Conservation (phyloP, 306 rosid species). For the Crataegus laevigata region DNA sequence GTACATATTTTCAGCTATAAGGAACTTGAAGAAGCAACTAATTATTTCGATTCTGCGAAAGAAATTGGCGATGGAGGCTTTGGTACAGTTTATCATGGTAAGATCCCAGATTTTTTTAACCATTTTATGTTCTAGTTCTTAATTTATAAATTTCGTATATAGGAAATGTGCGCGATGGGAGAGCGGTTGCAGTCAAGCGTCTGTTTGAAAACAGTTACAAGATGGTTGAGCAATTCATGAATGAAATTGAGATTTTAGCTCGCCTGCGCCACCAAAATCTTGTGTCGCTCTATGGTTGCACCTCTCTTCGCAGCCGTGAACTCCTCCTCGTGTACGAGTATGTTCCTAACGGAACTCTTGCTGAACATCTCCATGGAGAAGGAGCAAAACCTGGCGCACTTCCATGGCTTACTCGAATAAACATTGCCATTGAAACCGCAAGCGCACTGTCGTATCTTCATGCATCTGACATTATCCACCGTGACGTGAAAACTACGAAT, state of each 20-base stretch:
- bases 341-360: slow-evolving; percentile 72
- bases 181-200: slow-evolving; percentile 76
- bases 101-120: neutral
- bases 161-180: slow-evolving; percentile 70
- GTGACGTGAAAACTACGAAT: slow-evolving; percentile 74
- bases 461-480: slow-evolving; percentile 60
- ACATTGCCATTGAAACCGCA: slow-evolving; percentile 74
- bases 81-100: slow-evolving; percentile 82
- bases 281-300: slow-evolving; percentile 75
- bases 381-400: slow-evolving; percentile 36
- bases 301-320: slow-evolving; percentile 71
- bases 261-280: slow-evolving; percentile 57
- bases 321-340: slow-evolving; percentile 85
- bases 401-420: slow-evolving; percentile 57
- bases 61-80: slow-evolving; percentile 89
- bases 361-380: slow-evolving; percentile 73
- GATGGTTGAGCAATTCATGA: slow-evolving; percentile 78
- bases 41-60: slow-evolving; percentile 42
- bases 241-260: slow-evolving; percentile 62
- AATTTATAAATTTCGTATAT: neutral
- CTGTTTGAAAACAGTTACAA: slow-evolving; percentile 65
- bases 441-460: slow-evolving; percentile 73
- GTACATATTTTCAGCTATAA: slow-evolving; percentile 44
- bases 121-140: neutral
- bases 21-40: slow-evolving; percentile 71